Evolutionary conservation across 1,284 basidiomycete genomes (phyloP).

Genomic region (Irpex sp.): DNA sequence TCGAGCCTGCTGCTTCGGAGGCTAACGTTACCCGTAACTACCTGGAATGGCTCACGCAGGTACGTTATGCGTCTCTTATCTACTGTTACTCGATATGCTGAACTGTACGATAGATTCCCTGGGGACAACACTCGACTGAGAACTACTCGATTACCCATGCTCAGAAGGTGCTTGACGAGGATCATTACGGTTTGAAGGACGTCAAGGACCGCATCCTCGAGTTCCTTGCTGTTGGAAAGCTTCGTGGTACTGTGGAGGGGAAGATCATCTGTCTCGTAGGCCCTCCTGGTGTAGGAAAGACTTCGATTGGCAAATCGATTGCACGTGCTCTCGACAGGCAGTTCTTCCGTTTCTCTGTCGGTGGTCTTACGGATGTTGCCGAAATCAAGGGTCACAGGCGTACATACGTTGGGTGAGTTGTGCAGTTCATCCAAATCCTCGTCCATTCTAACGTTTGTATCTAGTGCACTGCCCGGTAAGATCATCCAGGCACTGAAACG

Average conservation of each 20-base stretch:
- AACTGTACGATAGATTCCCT: conserved; percentile 66
- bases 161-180: conserved; percentile 85
- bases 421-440: conserved; percentile 1
- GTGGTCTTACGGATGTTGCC: conserved; percentile 95
- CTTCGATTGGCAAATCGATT: conserved; percentile 93
- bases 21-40: conserved; percentile 97
- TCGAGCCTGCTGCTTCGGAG: conserved; percentile 93
- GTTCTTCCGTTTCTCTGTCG: conserved; percentile 97
- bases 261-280: conserved; percentile 98
- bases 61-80: conserved; percentile 22
- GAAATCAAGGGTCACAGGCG: conserved; percentile 98
- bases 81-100: background rate
- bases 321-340: conserved; percentile 81
- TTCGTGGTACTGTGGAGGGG: conserved; percentile 95
- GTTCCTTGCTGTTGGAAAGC: conserved; percentile 96
- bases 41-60: conserved; percentile 93
- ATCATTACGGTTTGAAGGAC: conserved; percentile 95
- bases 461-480: conserved; percentile 91
- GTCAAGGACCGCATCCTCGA: conserved; percentile 98
- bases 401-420: conserved; percentile 87
- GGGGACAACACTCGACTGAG: conserved; percentile 94
- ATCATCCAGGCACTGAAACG: conserved; percentile 97
- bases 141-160: conserved; percentile 92
- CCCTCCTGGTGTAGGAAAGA: conserved; percentile 97
- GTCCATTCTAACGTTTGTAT: conserved; percentile 5